phyloP scores from a whole-genome alignment of 345 rosid genomes.

The Orychophragmus violaceus region DNA sequence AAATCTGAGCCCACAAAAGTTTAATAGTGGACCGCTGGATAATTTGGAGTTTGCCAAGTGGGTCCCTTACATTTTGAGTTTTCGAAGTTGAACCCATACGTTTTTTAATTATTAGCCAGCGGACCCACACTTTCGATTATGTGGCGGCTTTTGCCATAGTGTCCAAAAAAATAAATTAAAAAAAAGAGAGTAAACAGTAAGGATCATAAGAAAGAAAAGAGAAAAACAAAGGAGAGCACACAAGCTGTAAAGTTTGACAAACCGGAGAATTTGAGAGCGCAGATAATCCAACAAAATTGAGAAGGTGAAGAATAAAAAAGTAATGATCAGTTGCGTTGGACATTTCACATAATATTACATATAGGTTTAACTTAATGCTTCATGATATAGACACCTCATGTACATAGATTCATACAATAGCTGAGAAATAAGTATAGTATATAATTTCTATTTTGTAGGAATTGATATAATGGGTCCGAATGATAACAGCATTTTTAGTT shows the following conservation, averaged over 20 bases:
- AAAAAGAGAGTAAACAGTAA: background rate
- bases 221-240: background rate
- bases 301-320: background rate
- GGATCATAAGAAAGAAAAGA: background rate
- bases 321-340: constrained; percentile 20
- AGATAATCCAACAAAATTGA: constrained; percentile 20
- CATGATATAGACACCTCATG: background rate
- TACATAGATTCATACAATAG: background rate
- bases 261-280: background rate
- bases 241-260: background rate
- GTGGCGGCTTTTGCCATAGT: background rate
- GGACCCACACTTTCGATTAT: constrained; percentile 15
- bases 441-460: background rate
- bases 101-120: constrained; percentile 1
- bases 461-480: no score
- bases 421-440: background rate
- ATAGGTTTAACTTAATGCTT: background rate
- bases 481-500: no score
- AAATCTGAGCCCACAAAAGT: constrained; percentile 24
- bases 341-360: background rate
- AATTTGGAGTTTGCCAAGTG: constrained; percentile 11
- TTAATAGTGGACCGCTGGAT: constrained; percentile 19
- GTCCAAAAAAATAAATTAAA: background rate
- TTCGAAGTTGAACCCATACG: constrained; percentile 8
- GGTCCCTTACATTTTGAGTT: background rate